Conservation (phyloP, 345 rosid species). For the Pseudoturritis turrita region DNA sequence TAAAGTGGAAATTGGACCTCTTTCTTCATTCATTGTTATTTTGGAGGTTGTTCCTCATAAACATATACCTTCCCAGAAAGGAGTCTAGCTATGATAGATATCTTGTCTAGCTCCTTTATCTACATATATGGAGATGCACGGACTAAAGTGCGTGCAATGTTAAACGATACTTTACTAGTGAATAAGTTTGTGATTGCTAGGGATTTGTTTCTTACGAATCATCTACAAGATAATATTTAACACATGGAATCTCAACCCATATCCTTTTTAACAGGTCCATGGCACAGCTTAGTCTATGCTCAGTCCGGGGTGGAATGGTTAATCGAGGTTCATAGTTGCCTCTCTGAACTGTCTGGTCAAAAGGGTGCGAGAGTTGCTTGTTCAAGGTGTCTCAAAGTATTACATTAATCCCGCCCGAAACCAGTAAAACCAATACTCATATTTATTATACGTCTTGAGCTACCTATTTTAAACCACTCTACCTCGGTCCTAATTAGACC, state of each 20-base stretch:
- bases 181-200: constrained; percentile 74
- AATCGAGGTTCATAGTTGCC: constrained; percentile 82
- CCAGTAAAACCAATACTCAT: too few species aligned
- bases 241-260: constrained; percentile 89
- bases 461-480: too few species aligned
- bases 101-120: constrained; percentile 78
- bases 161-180: constrained; percentile 80
- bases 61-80: constrained; percentile 79
- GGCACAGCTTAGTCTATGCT: constrained; percentile 97
- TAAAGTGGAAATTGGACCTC: constrained; percentile 63
- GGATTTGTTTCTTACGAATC: constrained; percentile 89
- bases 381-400: constrained; percentile 97
- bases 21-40: constrained; percentile 58
- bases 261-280: constrained; percentile 90
- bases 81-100: constrained; percentile 85
- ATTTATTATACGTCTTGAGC: too few species aligned
- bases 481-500: too few species aligned
- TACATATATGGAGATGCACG: constrained; percentile 90
- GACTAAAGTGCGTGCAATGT: constrained; percentile 95
- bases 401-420: too few species aligned
- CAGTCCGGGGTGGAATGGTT: constrained; percentile 72
- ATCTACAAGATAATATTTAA: constrained; percentile 80
- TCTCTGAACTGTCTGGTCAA: constrained; percentile 86
- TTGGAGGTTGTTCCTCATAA: constrained; percentile 83
- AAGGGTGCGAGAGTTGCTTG: constrained; percentile 88